Base-by-base conservation (phyloP, 805 yeast genomes). In the Metschnikowia koreensis region DNA sequence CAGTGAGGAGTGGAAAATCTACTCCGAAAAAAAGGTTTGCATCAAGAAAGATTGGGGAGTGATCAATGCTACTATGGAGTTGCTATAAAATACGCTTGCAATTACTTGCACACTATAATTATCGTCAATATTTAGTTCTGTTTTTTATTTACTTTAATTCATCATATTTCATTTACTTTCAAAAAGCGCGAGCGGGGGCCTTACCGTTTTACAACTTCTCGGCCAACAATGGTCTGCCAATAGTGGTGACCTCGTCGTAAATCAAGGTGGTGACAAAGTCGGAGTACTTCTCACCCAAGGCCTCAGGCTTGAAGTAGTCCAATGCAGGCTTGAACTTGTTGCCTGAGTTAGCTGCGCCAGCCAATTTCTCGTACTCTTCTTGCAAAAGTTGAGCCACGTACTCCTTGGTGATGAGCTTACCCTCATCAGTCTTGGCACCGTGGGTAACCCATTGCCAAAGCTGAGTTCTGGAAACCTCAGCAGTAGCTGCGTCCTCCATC, bases 401-500 rank as follows among this genome's bases (percentile, higher is more conserved):
- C 38, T 80, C 83, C 48, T 87, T 80, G 51, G 88, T 83, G 36
- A 87, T 77, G 28, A 62, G 71, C 48, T 74, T 77, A 45, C 84
- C 84, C 27, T 83, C 76, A 61, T 85, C 89, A 50, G 81, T 77
- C 50, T 66, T 71, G 42, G 82, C 86, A 42, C 82, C 81, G 66
- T 87, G 92, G 53, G 83, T 85, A 47, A 84, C 87, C 96, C 96
- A 87, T 66, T 89, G 90, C 78, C 84, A 84, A 60, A 87, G 75
- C 71, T 87, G 93, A 55, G 90, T 80, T 73, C 94, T 81, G 37
- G 92, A 84, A 38, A 87, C 96, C 70, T 87, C 96, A 39, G 94
- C 93, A 46, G 96, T 87, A 34, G 94, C 94, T 29, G 96, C 96
- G 69, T 87, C 96, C 71, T 87, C 96, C 96, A 87, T 87, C 69